Evolutionary conservation across 1,139 yeast genomes (phyloP).

Genomic region (Pneumocystis sp.): DNA sequence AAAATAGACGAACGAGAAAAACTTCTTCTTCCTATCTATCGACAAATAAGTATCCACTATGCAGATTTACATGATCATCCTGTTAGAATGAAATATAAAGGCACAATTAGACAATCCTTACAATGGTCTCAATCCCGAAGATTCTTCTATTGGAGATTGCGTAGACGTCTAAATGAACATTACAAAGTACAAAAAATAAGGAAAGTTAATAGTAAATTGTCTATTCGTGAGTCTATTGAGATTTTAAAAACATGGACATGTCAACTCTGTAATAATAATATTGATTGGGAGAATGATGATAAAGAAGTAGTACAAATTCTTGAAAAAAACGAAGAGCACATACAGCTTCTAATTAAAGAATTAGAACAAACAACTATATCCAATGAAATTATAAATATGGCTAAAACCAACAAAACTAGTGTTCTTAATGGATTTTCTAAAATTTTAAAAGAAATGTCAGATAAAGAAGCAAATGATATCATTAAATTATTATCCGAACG

Average conservation of each 20-base stretch:
- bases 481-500: not conserved
- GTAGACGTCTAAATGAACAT: conserved; percentile 91
- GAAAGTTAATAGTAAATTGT: not conserved
- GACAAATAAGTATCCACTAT: conserved; percentile 85
- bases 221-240: conserved; percentile 2
- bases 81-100: conserved; percentile 94
- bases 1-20: conserved; percentile 67
- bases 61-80: conserved; percentile 97
- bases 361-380: conserved; percentile 7
- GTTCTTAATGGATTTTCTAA: conserved; percentile 7
- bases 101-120: conserved; percentile 68
- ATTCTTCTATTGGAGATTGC: conserved; percentile 96
- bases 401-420: conserved; percentile 4
- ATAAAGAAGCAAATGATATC: conserved; percentile 3
- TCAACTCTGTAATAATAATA: conserved; percentile 2
- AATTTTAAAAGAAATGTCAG: conserved; percentile 7
- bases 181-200: conserved; percentile 61
- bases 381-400: conserved; percentile 5
- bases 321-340: conserved; percentile 9
- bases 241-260: conserved; percentile 10
- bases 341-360: conserved; percentile 15
- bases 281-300: conserved; percentile 11
- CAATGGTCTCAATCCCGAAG: conserved; percentile 84
- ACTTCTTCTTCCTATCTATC: conserved; percentile 68
- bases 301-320: conserved; percentile 11